Percentiles rank a stretch among this genome's conserved stretches.
Evolutionary conservation across 1,284 basidiomycete species (phyloP).

Genomic region (Sanguinoderma infundibulare): DNA sequence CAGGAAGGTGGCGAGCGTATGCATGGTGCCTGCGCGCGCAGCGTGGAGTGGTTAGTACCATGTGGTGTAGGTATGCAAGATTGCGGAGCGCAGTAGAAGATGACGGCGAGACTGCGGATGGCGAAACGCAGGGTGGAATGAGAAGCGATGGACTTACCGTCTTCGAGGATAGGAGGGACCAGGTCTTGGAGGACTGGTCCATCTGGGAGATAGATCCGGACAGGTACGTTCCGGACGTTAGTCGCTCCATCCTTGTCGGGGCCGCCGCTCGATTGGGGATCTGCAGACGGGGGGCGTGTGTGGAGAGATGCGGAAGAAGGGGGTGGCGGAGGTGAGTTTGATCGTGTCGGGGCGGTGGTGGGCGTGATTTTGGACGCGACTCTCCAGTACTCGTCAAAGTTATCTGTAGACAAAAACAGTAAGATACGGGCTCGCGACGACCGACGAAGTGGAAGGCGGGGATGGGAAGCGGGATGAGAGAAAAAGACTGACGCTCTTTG

Average conservation of each 20-base stretch:
- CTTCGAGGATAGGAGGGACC: slow-evolving; percentile 76
- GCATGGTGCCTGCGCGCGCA: slow-evolving; percentile 50
- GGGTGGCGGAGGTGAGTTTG: slow-evolving; percentile 56
- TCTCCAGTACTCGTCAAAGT: slow-evolving; percentile 94
- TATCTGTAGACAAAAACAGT: slow-evolving; percentile 56
- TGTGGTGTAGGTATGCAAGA: not conserved
- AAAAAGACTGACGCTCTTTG: slow-evolving; percentile 73
- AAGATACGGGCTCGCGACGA: not conserved
- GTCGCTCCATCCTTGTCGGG: slow-evolving; percentile 79
- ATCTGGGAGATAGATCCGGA: slow-evolving; percentile 90
- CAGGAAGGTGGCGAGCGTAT: slow-evolving; percentile 66
- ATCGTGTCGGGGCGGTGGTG: slow-evolving; percentile 58
- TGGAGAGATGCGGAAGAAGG: slow-evolving; percentile 58
- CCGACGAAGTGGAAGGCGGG: not conserved
- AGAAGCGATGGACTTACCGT: slow-evolving; percentile 50
- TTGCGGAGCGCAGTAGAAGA: not conserved
- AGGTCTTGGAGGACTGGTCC: slow-evolving; percentile 91
- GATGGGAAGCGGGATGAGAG: not conserved
- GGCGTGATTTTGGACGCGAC: slow-evolving; percentile 88
- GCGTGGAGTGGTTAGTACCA: not conserved
- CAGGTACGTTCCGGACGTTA: slow-evolving; percentile 84
- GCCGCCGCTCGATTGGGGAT: slow-evolving; percentile 49
- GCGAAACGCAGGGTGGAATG: not conserved
- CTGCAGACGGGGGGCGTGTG: slow-evolving; percentile 70
- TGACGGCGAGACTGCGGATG: not conserved